A percentile compares a stretch with the other conserved stretches of the same genome.
phyloP scores from a whole-genome alignment of 2,329 filamentous ascomycete species.

The Aspergillus uvarum region DNA sequence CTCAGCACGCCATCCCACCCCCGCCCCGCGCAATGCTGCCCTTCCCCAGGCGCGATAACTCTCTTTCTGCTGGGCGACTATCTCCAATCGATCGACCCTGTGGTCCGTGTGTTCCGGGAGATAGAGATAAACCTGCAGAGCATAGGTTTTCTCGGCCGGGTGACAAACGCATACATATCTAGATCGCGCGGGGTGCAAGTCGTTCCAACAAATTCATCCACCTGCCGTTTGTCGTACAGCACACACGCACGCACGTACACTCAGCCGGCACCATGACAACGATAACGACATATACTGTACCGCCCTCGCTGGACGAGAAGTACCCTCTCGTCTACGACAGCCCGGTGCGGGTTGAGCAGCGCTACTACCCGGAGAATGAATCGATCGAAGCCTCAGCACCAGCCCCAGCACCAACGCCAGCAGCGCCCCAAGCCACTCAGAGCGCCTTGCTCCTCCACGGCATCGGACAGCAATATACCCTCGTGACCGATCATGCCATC shows the following conservation, averaged over 20 bases:
- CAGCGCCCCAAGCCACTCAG: slow-evolving; percentile 31
- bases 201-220: too few relatives aligned
- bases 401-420: background rate
- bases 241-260: too few relatives aligned
- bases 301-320: slow-evolving; percentile 12
- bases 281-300: slow-evolving; percentile 12
- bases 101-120: background rate
- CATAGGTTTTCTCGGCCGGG: background rate
- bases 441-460: slow-evolving; percentile 53
- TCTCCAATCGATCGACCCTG: background rate
- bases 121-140: background rate
- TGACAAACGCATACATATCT: background rate
- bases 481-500: slow-evolving; percentile 47
- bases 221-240: too few relatives aligned
- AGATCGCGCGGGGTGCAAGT: too few relatives aligned
- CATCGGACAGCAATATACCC: slow-evolving; percentile 51
- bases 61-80: background rate
- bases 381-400: background rate
- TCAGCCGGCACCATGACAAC: slow-evolving; percentile 11
- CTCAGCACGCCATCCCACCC: slow-evolving; percentile 34
- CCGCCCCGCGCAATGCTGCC: slow-evolving; percentile 34
- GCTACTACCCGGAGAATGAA: background rate
- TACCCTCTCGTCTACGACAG: slow-evolving; percentile 11
- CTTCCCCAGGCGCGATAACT: background rate
- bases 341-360: slow-evolving; percentile 13